These are phyloP conservation scores for Xylaria arbuscula DNA, from an alignment of 2,329 filamentous ascomycete species.

Conservation along the genomic window DNA sequence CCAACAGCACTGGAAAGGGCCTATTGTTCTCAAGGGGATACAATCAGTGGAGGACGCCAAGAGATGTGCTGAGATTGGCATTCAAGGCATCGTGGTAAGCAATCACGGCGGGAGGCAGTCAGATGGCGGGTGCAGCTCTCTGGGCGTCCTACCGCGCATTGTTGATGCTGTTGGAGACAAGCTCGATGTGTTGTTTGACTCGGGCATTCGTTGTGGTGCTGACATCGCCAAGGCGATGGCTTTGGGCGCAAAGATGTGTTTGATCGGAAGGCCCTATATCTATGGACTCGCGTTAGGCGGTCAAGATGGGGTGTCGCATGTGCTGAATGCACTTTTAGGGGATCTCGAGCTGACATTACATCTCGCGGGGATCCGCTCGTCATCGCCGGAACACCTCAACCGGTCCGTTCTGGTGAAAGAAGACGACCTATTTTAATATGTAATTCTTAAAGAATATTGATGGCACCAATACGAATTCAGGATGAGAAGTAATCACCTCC, in stretches of 20 bases:
- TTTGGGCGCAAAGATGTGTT: conserved; percentile 67
- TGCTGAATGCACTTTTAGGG: conserved; percentile 43
- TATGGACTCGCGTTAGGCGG: conserved; percentile 51
- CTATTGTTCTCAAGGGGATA: conserved; percentile 50
- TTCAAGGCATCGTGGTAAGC: conserved; percentile 59
- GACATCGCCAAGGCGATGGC: conserved; percentile 70
- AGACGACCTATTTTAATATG: conserved; percentile 40
- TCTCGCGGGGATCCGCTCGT: conserved; percentile 42
- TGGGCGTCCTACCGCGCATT: conserved; percentile 69
- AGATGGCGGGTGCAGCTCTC: conserved; percentile 63
- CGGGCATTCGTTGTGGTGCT: conserved; percentile 66
- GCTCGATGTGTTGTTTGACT: conserved; percentile 70
- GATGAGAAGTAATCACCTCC: too few relatives aligned
- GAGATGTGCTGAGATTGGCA: conserved; percentile 37
- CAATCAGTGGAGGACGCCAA: conserved; percentile 48
- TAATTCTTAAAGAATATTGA: too few relatives aligned
- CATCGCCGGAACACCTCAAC: conserved; percentile 37
- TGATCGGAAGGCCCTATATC: conserved; percentile 69
- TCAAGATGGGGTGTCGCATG: conserved; percentile 44
- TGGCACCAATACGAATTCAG: too few relatives aligned
- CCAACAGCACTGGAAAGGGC: conserved; percentile 45
- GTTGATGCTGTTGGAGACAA: conserved; percentile 70
- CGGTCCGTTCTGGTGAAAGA: conserved; percentile 40
- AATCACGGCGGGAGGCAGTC: conserved; percentile 69
- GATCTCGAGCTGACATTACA: conserved; percentile 46